A percentile compares a stretch with the other conserved stretches of the same genome.
phyloP scores from a whole-genome alignment of 768 basidiomycete genomes.

The Tulasnella sp. region DNA sequence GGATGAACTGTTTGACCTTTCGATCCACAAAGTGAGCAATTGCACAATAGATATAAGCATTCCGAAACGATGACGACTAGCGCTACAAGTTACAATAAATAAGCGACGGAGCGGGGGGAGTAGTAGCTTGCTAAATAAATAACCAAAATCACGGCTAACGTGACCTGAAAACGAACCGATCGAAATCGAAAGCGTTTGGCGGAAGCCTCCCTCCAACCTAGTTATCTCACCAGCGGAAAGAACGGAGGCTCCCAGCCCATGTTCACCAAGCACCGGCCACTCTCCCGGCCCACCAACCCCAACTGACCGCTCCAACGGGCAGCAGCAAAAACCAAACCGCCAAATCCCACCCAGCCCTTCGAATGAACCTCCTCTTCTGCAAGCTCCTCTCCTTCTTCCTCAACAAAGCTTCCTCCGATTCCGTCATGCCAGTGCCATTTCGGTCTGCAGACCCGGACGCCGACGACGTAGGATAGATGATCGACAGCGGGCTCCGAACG shows the following conservation, averaged over 20 bases:
- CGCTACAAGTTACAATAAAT: neutral
- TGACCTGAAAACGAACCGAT: no score
- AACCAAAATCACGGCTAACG: neutral
- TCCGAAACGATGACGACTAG: neutral
- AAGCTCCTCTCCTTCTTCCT: constrained; percentile 23
- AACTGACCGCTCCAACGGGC: constrained; percentile 17
- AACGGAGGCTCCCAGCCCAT: neutral
- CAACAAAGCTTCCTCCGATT: constrained; percentile 22
- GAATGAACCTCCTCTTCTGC: constrained; percentile 18
- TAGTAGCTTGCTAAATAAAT: constrained; percentile 4
- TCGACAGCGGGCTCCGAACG: constrained; percentile 14
- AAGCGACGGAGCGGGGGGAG: neutral
- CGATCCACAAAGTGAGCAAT: no score
- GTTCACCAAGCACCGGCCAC: constrained; percentile 20
- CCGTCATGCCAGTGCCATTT: neutral
- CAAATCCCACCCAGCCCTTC: constrained; percentile 22
- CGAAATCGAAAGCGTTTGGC: no score
- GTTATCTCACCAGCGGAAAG: neutral
- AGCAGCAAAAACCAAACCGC: constrained; percentile 18
- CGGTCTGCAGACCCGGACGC: neutral
- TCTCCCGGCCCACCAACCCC: constrained; percentile 22
- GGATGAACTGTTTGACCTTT: no score
- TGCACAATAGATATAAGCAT: neutral
- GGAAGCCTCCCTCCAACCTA: no score
- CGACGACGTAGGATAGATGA: constrained; percentile 10